phyloP scores from a whole-genome alignment of 148 eudicot genomes.

The Fagopyrum homotropicum region DNA sequence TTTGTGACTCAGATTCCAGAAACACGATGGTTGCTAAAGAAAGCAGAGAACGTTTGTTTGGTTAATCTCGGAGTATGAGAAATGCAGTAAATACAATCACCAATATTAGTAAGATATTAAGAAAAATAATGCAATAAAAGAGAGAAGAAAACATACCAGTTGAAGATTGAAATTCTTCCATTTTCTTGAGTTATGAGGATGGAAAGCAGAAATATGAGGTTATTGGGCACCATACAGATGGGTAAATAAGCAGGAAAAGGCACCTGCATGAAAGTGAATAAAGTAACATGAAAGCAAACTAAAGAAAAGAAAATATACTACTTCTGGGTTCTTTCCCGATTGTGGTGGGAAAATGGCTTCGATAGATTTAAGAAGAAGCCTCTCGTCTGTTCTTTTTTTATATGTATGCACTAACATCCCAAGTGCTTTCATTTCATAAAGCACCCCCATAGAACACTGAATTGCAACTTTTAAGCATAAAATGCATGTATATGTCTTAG shows the following conservation, averaged over 20 bases:
- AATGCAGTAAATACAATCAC: not conserved
- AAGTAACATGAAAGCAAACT: slow-evolving; percentile 6
- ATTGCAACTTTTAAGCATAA: not conserved
- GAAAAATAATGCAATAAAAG: not conserved
- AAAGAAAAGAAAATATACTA: slow-evolving; percentile 1
- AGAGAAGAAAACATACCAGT: slow-evolving; percentile 13
- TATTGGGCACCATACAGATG: slow-evolving; percentile 9
- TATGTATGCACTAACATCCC: not conserved
- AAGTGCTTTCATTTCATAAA: not conserved
- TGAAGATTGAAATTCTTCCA: slow-evolving; percentile 20
- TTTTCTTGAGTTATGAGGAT: slow-evolving; percentile 10
- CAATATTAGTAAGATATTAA: not conserved
- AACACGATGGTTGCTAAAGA: not conserved
- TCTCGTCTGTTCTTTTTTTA: not conserved
- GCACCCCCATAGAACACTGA: not conserved
- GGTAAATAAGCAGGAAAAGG: slow-evolving; percentile 11
- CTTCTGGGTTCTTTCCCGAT: slow-evolving; percentile 3
- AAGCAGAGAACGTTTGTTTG: not conserved
- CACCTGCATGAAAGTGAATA: not conserved
- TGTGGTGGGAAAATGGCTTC: not conserved
- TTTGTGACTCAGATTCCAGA: slow-evolving; percentile 8
- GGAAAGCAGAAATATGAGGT: slow-evolving; percentile 6
- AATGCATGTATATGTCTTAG: not conserved
- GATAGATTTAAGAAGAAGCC: not conserved
- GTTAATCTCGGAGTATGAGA: slow-evolving; percentile 4